Evolutionary conservation across 768 basidiomycete genomes (phyloP).

Genomic region (Suillus weaverae): DNA sequence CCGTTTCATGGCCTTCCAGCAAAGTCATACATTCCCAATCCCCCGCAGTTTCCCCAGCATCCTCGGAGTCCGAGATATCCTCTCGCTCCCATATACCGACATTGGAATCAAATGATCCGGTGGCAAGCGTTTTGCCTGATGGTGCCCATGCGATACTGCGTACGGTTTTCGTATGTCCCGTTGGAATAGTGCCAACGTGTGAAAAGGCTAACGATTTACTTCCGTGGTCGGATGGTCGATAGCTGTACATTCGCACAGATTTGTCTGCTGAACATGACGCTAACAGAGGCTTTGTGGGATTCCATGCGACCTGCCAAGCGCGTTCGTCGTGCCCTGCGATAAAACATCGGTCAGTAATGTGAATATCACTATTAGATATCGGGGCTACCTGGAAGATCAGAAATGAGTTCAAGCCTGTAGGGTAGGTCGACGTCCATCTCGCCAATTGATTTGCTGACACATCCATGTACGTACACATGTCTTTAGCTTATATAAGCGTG

Average conservation of each 20-base stretch:
- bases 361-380: neutral
- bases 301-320: slow-evolving; percentile 90
- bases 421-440: slow-evolving; percentile 22
- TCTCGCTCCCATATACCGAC: slow-evolving; percentile 89
- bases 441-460: neutral
- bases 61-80: slow-evolving; percentile 38
- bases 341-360: neutral
- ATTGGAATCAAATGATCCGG: slow-evolving; percentile 91
- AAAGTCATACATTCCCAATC: slow-evolving; percentile 90
- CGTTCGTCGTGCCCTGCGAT: slow-evolving; percentile 72
- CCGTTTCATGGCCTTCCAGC: slow-evolving; percentile 93
- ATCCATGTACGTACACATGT: neutral
- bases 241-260: slow-evolving; percentile 82
- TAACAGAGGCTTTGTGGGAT: slow-evolving; percentile 74
- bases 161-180: slow-evolving; percentile 87
- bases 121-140: slow-evolving; percentile 81
- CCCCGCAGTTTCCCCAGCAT: slow-evolving; percentile 30
- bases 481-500: neutral
- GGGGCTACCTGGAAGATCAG: slow-evolving; percentile 26
- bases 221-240: slow-evolving; percentile 35
- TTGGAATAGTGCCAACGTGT: slow-evolving; percentile 66
- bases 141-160: slow-evolving; percentile 88
- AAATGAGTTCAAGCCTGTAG: slow-evolving; percentile 20
- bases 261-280: slow-evolving; percentile 97
- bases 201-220: slow-evolving; percentile 41